These are phyloP conservation scores for Phialophora verrucosa DNA, from an alignment of 2,329 filamentous ascomycete species.

Conservation along the genomic window DNA sequence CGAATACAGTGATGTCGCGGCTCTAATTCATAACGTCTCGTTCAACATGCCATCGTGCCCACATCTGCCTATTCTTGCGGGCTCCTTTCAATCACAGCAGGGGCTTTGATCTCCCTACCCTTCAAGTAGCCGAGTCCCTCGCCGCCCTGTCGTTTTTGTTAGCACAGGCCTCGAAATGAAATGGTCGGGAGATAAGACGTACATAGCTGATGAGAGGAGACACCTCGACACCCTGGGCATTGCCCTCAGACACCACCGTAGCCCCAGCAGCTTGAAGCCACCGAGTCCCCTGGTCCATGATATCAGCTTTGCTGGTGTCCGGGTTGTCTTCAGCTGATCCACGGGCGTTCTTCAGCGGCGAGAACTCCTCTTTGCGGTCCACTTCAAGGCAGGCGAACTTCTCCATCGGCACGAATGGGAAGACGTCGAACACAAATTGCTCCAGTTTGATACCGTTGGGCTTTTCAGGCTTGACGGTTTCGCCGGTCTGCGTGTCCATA, in stretches of 20 bases:
- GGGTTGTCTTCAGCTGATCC: conserved; percentile 91
- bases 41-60: not conserved
- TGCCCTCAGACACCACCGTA: conserved; percentile 68
- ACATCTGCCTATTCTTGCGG: conserved; percentile 17
- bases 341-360: conserved; percentile 87
- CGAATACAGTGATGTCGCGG: conserved; percentile 3
- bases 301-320: conserved; percentile 88
- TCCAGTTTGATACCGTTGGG: conserved; percentile 99
- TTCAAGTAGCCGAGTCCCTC: conserved; percentile 68
- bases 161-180: conserved; percentile 15
- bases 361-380: conserved; percentile 96
- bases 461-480: conserved; percentile 86
- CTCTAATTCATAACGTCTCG: conserved; percentile 3
- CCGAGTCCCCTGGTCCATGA: conserved; percentile 84
- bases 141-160: conserved; percentile 55
- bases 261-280: conserved; percentile 84
- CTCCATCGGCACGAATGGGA: conserved; percentile 81
- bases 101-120: conserved; percentile 65
- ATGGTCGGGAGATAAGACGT: conserved; percentile 54
- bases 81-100: conserved; percentile 68
- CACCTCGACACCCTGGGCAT: conserved; percentile 77
- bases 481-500: conserved; percentile 75
- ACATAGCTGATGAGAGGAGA: conserved; percentile 95
- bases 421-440: conserved; percentile 99
- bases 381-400: conserved; percentile 98